Percentiles rank a stretch among this genome's conserved stretches.
Conservation (phyloP, 208 protist genomes). For the Leishmania turanica region DNA sequence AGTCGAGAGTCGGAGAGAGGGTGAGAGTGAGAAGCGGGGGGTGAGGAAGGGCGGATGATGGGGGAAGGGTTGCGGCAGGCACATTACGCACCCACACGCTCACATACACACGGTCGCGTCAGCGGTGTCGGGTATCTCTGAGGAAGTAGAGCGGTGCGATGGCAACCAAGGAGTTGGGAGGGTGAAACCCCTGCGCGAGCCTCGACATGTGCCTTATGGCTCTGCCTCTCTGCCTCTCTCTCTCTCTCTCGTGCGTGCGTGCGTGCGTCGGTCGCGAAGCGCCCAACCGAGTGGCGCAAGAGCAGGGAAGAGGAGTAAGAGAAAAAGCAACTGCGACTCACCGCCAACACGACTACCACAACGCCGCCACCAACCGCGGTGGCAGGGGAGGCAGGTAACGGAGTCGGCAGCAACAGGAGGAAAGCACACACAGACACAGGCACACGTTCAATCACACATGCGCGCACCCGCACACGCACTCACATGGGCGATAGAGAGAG, state of each 20-base stretch:
- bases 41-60: background rate
- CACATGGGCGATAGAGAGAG: background rate
- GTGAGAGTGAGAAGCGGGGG: slow-evolving; percentile 1
- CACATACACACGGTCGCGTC: background rate
- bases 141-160: background rate
- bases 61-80: background rate
- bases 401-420: background rate
- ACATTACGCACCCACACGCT: background rate
- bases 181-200: background rate
- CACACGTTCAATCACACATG: background rate
- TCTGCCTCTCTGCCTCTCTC: background rate
- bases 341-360: background rate
- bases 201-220: background rate
- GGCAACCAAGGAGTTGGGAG: background rate
- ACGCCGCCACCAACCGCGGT: background rate
- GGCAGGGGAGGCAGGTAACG: background rate
- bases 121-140: background rate
- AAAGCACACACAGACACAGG: background rate
- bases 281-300: background rate
- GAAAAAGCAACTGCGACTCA: background rate
- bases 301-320: background rate
- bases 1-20: background rate
- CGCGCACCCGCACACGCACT: background rate
- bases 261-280: background rate
- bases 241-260: background rate